Evolutionary conservation across 352 stramenopile species (phyloP).

Genomic region (Phytopythium chamaehyphon): DNA sequence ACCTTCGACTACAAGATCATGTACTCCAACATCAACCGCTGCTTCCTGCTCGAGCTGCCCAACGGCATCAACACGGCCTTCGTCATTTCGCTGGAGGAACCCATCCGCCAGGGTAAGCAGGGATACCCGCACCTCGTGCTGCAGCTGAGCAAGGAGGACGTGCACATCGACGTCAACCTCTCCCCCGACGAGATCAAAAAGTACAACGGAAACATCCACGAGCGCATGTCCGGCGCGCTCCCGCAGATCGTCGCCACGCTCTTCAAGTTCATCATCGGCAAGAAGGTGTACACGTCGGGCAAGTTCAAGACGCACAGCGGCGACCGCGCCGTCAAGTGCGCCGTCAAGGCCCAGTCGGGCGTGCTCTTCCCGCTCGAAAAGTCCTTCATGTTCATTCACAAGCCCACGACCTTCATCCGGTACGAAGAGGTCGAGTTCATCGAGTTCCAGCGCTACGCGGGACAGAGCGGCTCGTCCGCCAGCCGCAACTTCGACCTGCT

Average conservation of each 20-base stretch:
- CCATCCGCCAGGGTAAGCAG: conserved; percentile 98
- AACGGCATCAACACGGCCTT: conserved; percentile 97
- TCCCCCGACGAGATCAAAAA: conserved; percentile 97
- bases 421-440: conserved; percentile 99
- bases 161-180: conserved; percentile 92
- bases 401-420: conserved; percentile 97
- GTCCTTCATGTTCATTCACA: conserved; percentile 99
- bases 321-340: conserved; percentile 87
- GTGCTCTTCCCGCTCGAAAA: conserved; percentile 97
- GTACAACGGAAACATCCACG: conserved; percentile 96
- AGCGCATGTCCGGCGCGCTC: conserved; percentile 93
- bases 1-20: conserved; percentile 99
- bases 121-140: conserved; percentile 98
- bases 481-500: conserved; percentile 96
- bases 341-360: conserved; percentile 94
- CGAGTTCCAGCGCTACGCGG: conserved; percentile 97
- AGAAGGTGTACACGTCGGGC: conserved; percentile 96
- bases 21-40: conserved; percentile 99
- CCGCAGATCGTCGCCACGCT: conserved; percentile 98
- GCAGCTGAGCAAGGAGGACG: conserved; percentile 88
- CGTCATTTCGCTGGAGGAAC: conserved; percentile 98
- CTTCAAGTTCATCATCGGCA: conserved; percentile 96
- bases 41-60: conserved; percentile 97
- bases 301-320: conserved; percentile 89
- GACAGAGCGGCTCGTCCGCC: conserved; percentile 79